Base-by-base conservation (phyloP, 352 stramenopile species). In the Globisporangium heterothallicum region DNA sequence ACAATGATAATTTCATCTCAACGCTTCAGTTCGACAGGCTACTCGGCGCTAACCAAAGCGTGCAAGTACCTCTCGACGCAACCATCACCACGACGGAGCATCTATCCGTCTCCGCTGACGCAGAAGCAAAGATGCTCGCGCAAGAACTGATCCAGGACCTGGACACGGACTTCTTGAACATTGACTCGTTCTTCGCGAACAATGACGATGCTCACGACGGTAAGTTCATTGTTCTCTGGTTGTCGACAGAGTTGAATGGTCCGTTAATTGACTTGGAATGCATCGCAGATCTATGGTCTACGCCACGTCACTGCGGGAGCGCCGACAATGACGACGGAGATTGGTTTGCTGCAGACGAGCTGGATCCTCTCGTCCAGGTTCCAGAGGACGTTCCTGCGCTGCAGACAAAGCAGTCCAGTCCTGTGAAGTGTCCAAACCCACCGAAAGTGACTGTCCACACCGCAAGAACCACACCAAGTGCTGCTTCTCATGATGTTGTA, bases 151-250 rank as follows among this genome's bases (percentile, higher is more conserved):
- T 56, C 18, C 50, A 63, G 7, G 63, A 68, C 40, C 53, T 72
- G 32, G 63, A 68, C 21, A 49, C 59, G 36, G 56, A 68, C 9
- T 65, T 68, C 22, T 49, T 72, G 32, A 72, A 63, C 59, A 68
- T 72, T 22, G 63, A 68, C 42, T 50, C 40, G 4, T 72, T 68
- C 52, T 68, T 72, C 21, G 59, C 40, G 1, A 49, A 49, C 27
- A 48, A 64, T 41, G 61, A 61, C 25, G 61, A 63, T 18, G 56
- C 8, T 21, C 36, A 42, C 24, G 49, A 68, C 24, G 63, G 62
- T 66, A 29, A 48, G 58, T 13, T 10, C 2, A 22, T 4, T 6
- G n/a, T n/a, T 44, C 24, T 36, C 27, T 3, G 19, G 4, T 10
- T 13, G n/a, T 24, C 9, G 12, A 36, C 3, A 35, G 19, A 25